Conservation (phyloP, 169 alveolate genomes). For the Plasmodium fragile region DNA sequence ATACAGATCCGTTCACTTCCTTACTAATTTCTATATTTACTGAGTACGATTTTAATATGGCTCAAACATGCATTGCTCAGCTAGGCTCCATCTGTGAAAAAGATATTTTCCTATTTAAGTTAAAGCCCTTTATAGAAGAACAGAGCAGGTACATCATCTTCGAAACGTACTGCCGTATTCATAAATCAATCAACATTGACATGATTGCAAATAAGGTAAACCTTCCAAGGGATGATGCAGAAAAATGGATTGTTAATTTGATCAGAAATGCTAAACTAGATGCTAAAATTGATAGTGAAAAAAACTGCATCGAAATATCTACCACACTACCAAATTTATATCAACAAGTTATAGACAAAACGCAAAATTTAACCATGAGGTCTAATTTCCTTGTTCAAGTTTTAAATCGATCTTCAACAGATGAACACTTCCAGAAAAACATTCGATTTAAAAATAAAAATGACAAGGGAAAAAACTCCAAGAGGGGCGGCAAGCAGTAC, state of each 20-base stretch:
- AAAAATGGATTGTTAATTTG: slow-evolving; percentile 93
- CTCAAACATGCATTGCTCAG: slow-evolving; percentile 88
- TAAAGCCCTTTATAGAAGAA: slow-evolving; percentile 91
- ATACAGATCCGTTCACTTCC: slow-evolving; percentile 91
- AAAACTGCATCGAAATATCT: slow-evolving; percentile 93
- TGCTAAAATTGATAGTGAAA: slow-evolving; percentile 93
- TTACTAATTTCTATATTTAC: slow-evolving; percentile 90
- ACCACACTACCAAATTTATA: slow-evolving; percentile 89
- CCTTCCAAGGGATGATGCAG: slow-evolving; percentile 91
- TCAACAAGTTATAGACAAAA: slow-evolving; percentile 91
- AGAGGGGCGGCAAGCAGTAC: slow-evolving; percentile 26
- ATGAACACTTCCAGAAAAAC: slow-evolving; percentile 66
- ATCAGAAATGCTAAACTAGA: slow-evolving; percentile 90
- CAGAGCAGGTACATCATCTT: slow-evolving; percentile 90
- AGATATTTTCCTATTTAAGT: slow-evolving; percentile 89
- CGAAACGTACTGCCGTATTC: slow-evolving; percentile 94
- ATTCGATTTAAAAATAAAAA: slow-evolving; percentile 52
- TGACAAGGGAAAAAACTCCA: slow-evolving; percentile 36
- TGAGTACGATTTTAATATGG: slow-evolving; percentile 91
- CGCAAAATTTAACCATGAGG: slow-evolving; percentile 87
- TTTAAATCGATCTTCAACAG: slow-evolving; percentile 77
- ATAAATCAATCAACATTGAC: slow-evolving; percentile 91
- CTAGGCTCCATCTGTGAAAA: slow-evolving; percentile 81
- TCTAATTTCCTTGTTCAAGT: slow-evolving; percentile 89
- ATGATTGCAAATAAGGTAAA: slow-evolving; percentile 91